Conservation (phyloP, 306 rosid species). For the Lablab purpureus region DNA sequence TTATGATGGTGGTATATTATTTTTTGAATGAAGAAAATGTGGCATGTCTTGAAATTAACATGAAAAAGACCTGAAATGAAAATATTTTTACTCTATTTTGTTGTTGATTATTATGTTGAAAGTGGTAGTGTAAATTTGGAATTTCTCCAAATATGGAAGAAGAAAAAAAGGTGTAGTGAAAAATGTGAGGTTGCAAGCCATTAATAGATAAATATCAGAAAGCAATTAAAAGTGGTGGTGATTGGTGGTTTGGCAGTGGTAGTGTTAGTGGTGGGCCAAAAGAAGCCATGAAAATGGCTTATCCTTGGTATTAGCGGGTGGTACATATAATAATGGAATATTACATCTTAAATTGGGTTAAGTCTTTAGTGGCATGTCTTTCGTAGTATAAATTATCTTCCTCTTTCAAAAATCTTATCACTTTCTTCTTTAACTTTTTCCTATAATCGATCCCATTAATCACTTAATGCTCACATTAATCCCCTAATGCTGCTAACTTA, state of each 20-base stretch:
- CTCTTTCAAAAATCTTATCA: constrained; percentile 9
- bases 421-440: constrained; percentile 7
- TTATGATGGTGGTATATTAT: too few relatives aligned
- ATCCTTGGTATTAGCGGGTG: constrained; percentile 27
- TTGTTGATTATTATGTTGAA: too few relatives aligned
- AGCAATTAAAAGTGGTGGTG: neutral
- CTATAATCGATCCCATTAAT: neutral
- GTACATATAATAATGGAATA: constrained; percentile 39
- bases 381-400: constrained; percentile 12
- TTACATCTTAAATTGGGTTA: constrained; percentile 25
- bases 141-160: too few relatives aligned
- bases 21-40: too few relatives aligned
- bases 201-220: constrained; percentile 1
- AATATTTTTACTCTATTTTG: too few relatives aligned
- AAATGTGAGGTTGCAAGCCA: constrained; percentile 22
- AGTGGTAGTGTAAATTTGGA: too few relatives aligned
- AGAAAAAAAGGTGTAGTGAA: too few relatives aligned
- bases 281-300: constrained; percentile 41
- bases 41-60: too few relatives aligned
- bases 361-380: constrained; percentile 4
- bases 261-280: constrained; percentile 49
- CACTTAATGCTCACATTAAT: neutral
- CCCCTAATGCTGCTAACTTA: neutral
- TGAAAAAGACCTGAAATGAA: too few relatives aligned
- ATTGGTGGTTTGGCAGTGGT: too few relatives aligned